Conservation (phyloP, 805 yeast species). For the Lachancea cidri region DNA sequence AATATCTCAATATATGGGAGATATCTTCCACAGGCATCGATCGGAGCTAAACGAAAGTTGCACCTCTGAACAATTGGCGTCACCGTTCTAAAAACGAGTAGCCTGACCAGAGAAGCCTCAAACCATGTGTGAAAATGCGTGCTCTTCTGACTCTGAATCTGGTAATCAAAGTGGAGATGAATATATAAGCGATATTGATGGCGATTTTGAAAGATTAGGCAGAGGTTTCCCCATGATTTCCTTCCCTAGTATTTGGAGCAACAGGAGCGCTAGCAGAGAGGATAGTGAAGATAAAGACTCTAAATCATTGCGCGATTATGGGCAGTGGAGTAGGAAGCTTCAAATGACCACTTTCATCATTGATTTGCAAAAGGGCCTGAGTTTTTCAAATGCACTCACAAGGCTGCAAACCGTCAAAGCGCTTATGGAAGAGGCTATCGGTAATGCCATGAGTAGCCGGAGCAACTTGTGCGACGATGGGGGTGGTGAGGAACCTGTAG, state of each 20-base stretch:
- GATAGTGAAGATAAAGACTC: not conserved
- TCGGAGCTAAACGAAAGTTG: slow-evolving; percentile 1
- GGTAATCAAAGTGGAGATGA: slow-evolving; percentile 7
- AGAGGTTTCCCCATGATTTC: slow-evolving; percentile 11
- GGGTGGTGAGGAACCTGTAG: slow-evolving; percentile 48
- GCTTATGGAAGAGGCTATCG: slow-evolving; percentile 28
- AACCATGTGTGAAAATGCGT: not conserved
- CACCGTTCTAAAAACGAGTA: not conserved
- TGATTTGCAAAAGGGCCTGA: slow-evolving; percentile 41
- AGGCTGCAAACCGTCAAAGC: slow-evolving; percentile 40
- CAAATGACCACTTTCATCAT: slow-evolving; percentile 33
- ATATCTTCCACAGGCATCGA: not conserved
- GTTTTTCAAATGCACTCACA: slow-evolving; percentile 47
- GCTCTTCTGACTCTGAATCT: not conserved
- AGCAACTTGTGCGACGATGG: slow-evolving; percentile 38
- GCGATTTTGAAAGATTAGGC: slow-evolving; percentile 10
- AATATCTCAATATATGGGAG: not conserved
- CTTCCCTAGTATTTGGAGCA: slow-evolving; percentile 8
- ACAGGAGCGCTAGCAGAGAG: not conserved
- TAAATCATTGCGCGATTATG: not conserved
- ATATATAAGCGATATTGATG: slow-evolving; percentile 11
- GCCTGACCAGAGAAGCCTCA: not conserved
- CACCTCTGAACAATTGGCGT: slow-evolving; percentile 1
- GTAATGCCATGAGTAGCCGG: slow-evolving; percentile 19
- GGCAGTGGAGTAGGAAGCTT: slow-evolving; percentile 22